A percentile compares a stretch with the other conserved stretches of the same genome.
Conservation (phyloP, 805 yeast genomes). For the Spathaspora girioi region DNA sequence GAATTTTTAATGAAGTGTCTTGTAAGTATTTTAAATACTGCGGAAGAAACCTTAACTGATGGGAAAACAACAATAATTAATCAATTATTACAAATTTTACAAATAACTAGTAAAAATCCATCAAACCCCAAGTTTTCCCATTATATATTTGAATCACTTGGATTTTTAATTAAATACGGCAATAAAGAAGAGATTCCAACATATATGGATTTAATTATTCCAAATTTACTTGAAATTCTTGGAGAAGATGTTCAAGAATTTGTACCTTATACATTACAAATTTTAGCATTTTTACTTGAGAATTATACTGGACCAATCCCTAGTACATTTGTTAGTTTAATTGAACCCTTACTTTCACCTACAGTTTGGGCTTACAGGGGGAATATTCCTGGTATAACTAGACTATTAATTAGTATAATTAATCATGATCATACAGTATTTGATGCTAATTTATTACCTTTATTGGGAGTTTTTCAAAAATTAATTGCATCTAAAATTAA, state of each 20-base stretch:
- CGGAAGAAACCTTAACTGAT: constrained; percentile 59
- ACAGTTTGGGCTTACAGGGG: constrained; percentile 90
- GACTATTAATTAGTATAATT: constrained; percentile 69
- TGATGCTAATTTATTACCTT: constrained; percentile 55
- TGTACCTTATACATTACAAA: constrained; percentile 87
- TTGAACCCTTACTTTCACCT: constrained; percentile 86
- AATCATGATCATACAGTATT: constrained; percentile 43
- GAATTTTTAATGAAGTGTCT: constrained; percentile 88
- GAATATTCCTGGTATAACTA: constrained; percentile 87
- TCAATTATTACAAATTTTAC: constrained; percentile 67
- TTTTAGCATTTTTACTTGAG: constrained; percentile 77
- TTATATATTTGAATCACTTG: constrained; percentile 84
- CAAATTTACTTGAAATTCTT: constrained; percentile 62
- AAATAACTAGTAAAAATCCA: constrained; percentile 78
- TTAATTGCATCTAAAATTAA: constrained; percentile 79
- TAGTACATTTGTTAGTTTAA: constrained; percentile 55
- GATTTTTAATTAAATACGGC: constrained; percentile 60
- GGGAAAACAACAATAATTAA: constrained; percentile 45
- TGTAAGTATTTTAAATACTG: constrained; percentile 74
- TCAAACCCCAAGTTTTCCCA: constrained; percentile 94
- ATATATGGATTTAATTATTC: constrained; percentile 55
- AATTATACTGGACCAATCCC: constrained; percentile 54
- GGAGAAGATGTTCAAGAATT: constrained; percentile 90
- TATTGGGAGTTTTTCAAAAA: constrained; percentile 95
- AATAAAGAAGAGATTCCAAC: constrained; percentile 21